phyloP scores from a whole-genome alignment of 78 protist species.

The Emiliania huxleyi region DNA sequence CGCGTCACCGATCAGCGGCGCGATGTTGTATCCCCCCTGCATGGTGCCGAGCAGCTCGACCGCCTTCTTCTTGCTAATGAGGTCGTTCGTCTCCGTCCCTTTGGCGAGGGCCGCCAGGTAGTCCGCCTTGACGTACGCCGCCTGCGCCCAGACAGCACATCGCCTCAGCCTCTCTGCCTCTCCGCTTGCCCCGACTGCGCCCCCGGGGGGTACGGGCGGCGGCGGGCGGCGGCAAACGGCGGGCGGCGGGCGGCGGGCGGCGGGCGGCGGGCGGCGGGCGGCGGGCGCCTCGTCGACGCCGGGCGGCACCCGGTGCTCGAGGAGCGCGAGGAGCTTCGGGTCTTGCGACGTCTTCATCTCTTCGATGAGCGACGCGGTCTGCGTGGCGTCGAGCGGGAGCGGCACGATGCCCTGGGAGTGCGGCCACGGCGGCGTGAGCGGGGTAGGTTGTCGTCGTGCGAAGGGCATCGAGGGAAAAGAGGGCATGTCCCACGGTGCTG shows the following conservation, averaged over 20 bases:
- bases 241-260: too few relatives aligned
- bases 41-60: conserved; percentile 55
- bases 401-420: conserved; percentile 54
- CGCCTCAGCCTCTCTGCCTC: too few relatives aligned
- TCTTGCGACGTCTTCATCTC: not conserved
- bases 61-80: conserved; percentile 16
- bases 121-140: conserved; percentile 54
- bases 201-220: too few relatives aligned
- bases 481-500: too few relatives aligned
- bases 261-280: too few relatives aligned
- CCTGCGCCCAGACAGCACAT: too few relatives aligned
- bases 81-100: not conserved
- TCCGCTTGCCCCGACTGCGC: too few relatives aligned
- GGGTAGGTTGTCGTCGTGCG: too few relatives aligned
- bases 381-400: conserved; percentile 42
- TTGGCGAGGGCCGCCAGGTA: conserved; percentile 50
- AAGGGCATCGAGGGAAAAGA: too few relatives aligned
- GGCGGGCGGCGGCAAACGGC: too few relatives aligned
- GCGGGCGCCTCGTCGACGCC: conserved; percentile 74
- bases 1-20: conserved; percentile 52
- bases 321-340: conserved; percentile 32
- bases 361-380: not conserved
- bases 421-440: too few relatives aligned
- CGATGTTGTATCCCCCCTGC: conserved; percentile 69
- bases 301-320: conserved; percentile 38